These are phyloP conservation scores for Aspergillus avenaceus DNA, from an alignment of 495 filamentous ascomycete genomes.

Conservation along the genomic window DNA sequence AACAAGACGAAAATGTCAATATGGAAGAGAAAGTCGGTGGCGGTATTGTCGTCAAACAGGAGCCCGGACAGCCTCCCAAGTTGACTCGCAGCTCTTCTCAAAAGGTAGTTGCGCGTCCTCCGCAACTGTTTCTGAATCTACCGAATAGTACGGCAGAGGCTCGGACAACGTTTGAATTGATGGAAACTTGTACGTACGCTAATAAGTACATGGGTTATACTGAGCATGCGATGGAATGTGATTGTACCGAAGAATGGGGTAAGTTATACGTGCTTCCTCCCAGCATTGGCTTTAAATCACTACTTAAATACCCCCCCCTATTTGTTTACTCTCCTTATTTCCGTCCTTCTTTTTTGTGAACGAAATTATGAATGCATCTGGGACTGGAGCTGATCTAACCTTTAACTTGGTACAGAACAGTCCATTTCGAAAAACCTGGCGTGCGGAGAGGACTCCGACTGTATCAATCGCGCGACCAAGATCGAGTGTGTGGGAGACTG, in stretches of 20 bases:
- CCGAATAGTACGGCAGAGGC: conserved; percentile 74
- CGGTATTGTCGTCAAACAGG: conserved; percentile 59
- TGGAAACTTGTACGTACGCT: conserved; percentile 79
- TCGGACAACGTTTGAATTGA: conserved; percentile 69
- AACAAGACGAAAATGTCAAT: conserved; percentile 2
- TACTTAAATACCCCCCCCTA: not conserved
- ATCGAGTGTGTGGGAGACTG: conserved; percentile 90
- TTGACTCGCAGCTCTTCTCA: conserved; percentile 70
- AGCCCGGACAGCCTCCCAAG: conserved; percentile 67
- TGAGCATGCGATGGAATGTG: conserved; percentile 91
- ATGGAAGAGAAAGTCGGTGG: conserved; percentile 48
- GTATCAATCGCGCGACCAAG: conserved; percentile 96
- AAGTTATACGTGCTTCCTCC: too few relatives aligned
- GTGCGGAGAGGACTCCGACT: conserved; percentile 95
- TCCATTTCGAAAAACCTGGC: conserved; percentile 65
- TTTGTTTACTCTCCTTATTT: not conserved
- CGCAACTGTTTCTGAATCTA: conserved; percentile 63
- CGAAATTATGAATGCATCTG: not conserved
- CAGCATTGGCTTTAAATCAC: conserved; percentile 6
- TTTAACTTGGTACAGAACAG: conserved; percentile 51
- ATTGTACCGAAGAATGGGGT: conserved; percentile 96
- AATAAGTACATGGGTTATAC: conserved; percentile 86
- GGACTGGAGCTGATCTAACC: not conserved
- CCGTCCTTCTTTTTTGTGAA: not conserved
- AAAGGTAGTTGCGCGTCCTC: conserved; percentile 57